Base-by-base conservation (phyloP, 768 basidiomycete genomes). In the Collybiopsis confluens region DNA sequence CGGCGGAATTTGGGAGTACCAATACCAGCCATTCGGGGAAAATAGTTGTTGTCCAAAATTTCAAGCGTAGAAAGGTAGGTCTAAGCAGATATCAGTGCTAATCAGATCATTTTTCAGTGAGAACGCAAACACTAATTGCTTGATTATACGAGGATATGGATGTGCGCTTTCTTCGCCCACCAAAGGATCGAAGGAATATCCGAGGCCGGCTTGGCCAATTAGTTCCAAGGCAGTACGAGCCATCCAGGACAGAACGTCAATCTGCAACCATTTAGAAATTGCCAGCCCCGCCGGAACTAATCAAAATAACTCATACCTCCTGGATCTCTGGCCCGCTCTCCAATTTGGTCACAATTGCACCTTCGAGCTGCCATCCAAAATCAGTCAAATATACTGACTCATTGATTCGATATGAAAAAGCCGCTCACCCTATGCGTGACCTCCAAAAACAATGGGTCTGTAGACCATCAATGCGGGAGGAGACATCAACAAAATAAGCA, bases 1-100 rank as follows among this genome's bases (percentile, higher is more conserved):
- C 56, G 59, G 16, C 67, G 66, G 8, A 67, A 65, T 27, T 69
- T 49, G 35, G 47, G 42, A 13, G 69, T 57, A 5, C 65, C 45
- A 8, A 71, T 52, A 33, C 60, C 58, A 8, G 61, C 58, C 2
- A 66, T 37, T n/a, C 56, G 40, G 21, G 52, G 52, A 2, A 65
- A 65, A n/a, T 65, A 52, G 45, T 65, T 4, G 30, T 23, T 8
- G 8, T 21, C 41, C 33, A 36, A 24, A 53, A 53, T 15, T 24
- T 13, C 28, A 53, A 1, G 8, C 52, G 41, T 13, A 36, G 21
- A 2, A 44, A 15, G n/a, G 43, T 37, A 23, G 52, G 41, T 4
- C 52, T 53, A 41, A 5, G 13, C 13, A 33, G 42, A 44, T 5
- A 18, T n/a, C n/a, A n/a, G n/a, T n/a, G n/a, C n/a, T n/a, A n/a